These are phyloP conservation scores for Penicillium aurantiogriseum DNA, from an alignment of 2,329 filamentous ascomycete species.

Conservation along the genomic window DNA sequence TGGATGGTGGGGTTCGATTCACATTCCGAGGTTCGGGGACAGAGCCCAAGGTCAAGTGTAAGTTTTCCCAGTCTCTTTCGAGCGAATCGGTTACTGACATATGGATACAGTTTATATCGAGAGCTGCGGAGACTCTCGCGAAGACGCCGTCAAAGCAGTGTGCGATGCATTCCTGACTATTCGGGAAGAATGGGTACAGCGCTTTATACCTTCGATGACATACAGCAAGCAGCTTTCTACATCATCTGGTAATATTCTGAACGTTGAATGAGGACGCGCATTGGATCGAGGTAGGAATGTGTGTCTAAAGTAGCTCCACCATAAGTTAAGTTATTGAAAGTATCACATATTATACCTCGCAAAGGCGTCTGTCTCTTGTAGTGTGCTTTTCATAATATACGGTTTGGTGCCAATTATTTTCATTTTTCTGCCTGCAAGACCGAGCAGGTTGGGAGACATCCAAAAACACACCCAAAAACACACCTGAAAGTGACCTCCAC, in stretches of 20 bases:
- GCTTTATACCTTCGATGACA: conserved; percentile 40
- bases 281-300: neutral
- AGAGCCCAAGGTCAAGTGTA: conserved; percentile 65
- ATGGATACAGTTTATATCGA: conserved; percentile 41
- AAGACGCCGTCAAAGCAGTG: conserved; percentile 37
- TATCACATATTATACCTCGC: neutral
- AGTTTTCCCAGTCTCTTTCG: conserved; percentile 18
- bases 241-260: conserved; percentile 38
- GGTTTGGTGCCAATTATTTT: too few species aligned
- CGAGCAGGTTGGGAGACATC: too few species aligned
- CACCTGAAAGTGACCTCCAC: too few species aligned
- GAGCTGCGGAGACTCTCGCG: conserved; percentile 37
- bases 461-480: too few species aligned
- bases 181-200: conserved; percentile 39
- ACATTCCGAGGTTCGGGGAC: conserved; percentile 63
- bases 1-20: conserved; percentile 56
- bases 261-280: conserved; percentile 17
- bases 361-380: neutral
- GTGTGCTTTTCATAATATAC: neutral
- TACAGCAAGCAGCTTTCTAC: conserved; percentile 36
- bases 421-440: too few species aligned
- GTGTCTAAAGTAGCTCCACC: neutral
- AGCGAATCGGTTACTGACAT: neutral
- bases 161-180: conserved; percentile 40
- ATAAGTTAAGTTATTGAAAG: neutral